Evolutionary conservation across 2,329 filamentous ascomycete species (phyloP), one percentile per base, ranked within the genome.

Genomic region (Aspergillus unguis): DNA sequence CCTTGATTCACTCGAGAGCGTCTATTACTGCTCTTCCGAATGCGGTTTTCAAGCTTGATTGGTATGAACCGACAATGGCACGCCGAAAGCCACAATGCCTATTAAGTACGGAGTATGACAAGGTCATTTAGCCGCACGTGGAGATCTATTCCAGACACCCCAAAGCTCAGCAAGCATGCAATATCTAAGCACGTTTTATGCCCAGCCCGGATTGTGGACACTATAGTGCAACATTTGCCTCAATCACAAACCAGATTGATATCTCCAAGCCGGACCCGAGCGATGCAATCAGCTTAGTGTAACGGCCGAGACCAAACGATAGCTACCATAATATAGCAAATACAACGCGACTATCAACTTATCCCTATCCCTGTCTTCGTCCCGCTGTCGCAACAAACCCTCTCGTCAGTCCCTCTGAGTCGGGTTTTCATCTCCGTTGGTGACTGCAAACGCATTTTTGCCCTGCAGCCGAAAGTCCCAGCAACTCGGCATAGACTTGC

Each of bases 261-360:
- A 35, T 23, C 31, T 36, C 33, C 4, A 45, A 3, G 23, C 25
- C 45, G 28, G 11, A 36, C 45, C 28, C 11, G 10, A n/a, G 25
- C 25, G 8, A 28, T 23, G 26, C 32, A 43, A 40, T 31, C 11
- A 44, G 44, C n/a, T 37, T 49, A 44, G 47, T 49, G 47, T 49
- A 49, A 44, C 40, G 40, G 11, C 29, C 40, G 26, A 49, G 47
- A 31, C 38, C 47, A 38, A 36, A n/a, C 26, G 25, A 40, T 40
- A 35, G 25, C 40, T 29, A 32, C 47, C 38, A 27, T 32, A 37
- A 23, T 31, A 36, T 48, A 42, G 11, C 4, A 4, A 23, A 38
- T 37, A 38, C 35, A 8, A 25, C 41, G 29, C 41, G 27, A 44
- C n/a, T 23, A 44, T 32, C n/a, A 44, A 26, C 41, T 44, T 8